Evolutionary conservation across 768 basidiomycete species (phyloP).

Genomic region (Leccinum broughii): DNA sequence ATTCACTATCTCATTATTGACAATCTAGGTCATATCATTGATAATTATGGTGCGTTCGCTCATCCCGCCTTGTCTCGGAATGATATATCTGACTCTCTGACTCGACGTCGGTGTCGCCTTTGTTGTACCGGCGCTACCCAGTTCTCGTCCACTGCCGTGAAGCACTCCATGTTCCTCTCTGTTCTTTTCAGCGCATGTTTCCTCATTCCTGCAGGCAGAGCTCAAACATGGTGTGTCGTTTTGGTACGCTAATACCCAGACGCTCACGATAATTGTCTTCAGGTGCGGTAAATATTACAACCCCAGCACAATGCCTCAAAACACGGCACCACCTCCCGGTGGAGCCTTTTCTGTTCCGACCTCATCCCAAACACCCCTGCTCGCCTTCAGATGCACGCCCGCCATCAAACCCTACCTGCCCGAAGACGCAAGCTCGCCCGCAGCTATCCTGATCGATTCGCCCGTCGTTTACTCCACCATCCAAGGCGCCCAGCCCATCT

Average conservation of each 20-base stretch:
- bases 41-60: slow-evolving; percentile 7
- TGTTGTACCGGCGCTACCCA: neutral
- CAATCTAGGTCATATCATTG: neutral
- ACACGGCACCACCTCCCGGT: slow-evolving; percentile 44
- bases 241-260: neutral
- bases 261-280: slow-evolving; percentile 1
- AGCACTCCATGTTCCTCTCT: slow-evolving; percentile 12
- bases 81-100: neutral
- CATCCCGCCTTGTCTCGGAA: neutral
- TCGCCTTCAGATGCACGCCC: slow-evolving; percentile 59
- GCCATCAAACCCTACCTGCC: slow-evolving; percentile 59
- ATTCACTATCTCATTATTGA: neutral
- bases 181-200: slow-evolving; percentile 16
- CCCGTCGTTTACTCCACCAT: slow-evolving; percentile 48
- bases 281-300: slow-evolving; percentile 55
- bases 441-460: slow-evolving; percentile 54
- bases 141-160: neutral
- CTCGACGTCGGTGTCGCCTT: neutral
- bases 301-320: slow-evolving; percentile 37
- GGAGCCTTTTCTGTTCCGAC: slow-evolving; percentile 46
- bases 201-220: slow-evolving; percentile 13
- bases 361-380: slow-evolving; percentile 40
- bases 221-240: slow-evolving; percentile 33
- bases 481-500: slow-evolving; percentile 44
- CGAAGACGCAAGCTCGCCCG: slow-evolving; percentile 45